Percentiles rank a stretch among this genome's conserved stretches.
Conservation (phyloP, 2,329 filamentous ascomycete genomes). For the Fusarium cicatricum region DNA sequence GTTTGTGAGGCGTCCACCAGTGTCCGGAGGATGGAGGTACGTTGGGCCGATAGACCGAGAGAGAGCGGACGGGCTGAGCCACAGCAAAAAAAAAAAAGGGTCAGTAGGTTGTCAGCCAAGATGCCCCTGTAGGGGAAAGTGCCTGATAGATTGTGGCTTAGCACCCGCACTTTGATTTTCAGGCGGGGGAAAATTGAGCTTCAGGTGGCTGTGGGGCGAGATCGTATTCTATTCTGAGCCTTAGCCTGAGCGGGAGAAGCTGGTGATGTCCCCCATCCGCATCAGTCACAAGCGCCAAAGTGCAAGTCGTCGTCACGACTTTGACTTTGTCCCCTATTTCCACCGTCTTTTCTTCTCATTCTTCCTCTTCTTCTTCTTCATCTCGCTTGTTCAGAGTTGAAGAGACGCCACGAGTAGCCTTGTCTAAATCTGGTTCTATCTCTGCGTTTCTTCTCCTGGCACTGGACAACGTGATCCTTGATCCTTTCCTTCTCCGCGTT, state of each 20-base stretch:
- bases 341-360: slow-evolving; percentile 6
- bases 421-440: not conserved
- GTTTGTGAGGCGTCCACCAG: slow-evolving; percentile 17
- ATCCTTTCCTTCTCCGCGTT: slow-evolving; percentile 16
- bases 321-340: slow-evolving; percentile 8
- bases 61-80: slow-evolving; percentile 4
- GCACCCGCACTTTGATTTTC: not conserved
- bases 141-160: slow-evolving; percentile 1
- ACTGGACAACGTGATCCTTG: slow-evolving; percentile 7
- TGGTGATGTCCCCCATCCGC: slow-evolving; percentile 5
- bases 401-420: not conserved
- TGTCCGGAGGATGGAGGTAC: slow-evolving; percentile 21
- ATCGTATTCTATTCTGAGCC: slow-evolving; percentile 1
- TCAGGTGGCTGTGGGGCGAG: not conserved
- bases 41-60: slow-evolving; percentile 27
- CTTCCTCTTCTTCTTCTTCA: slow-evolving; percentile 9
- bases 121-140: slow-evolving; percentile 6
- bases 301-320: slow-evolving; percentile 8
- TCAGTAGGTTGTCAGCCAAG: not conserved
- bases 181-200: not conserved
- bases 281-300: slow-evolving; percentile 29
- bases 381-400: not conserved
- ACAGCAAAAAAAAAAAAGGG: not conserved
- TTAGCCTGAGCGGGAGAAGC: slow-evolving; percentile 4
- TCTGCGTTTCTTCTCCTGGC: slow-evolving; percentile 2